Conservation (phyloP, 179 eudicot species). For the Camellia oleifera region DNA sequence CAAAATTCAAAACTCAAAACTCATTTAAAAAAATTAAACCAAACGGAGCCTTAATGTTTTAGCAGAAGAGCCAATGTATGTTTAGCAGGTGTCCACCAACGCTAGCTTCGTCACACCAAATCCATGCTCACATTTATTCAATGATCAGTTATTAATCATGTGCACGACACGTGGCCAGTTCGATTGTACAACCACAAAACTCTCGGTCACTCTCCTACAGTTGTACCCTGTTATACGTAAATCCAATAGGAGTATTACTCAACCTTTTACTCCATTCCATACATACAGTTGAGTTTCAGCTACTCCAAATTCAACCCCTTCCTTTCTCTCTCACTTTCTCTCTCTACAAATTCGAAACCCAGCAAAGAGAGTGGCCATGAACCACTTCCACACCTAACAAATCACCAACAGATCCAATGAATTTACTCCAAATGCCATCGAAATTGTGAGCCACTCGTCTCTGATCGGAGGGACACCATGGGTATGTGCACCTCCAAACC, state of each 20-base stretch:
- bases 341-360: not conserved
- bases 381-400: not conserved
- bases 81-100: too few relatives aligned
- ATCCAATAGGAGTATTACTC: not conserved
- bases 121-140: not conserved
- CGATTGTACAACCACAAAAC: not conserved
- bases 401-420: not conserved
- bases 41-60: too few relatives aligned
- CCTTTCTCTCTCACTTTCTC: not conserved
- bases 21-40: too few relatives aligned
- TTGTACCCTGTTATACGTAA: not conserved
- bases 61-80: too few relatives aligned
- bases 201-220: not conserved
- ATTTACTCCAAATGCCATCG: not conserved
- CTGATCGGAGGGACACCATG: conserved; percentile 28
- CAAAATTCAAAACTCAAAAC: too few relatives aligned
- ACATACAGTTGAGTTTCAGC: not conserved
- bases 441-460: not conserved
- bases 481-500: conserved; percentile 61
- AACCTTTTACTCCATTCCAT: not conserved
- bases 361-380: not conserved
- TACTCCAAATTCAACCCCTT: not conserved
- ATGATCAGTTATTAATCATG: conserved; percentile 6
- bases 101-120: not conserved
- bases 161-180: conserved; percentile 11